phyloP scores from a whole-genome alignment of 2,329 filamentous ascomycete species.

The Xylariaceae sp. region DNA sequence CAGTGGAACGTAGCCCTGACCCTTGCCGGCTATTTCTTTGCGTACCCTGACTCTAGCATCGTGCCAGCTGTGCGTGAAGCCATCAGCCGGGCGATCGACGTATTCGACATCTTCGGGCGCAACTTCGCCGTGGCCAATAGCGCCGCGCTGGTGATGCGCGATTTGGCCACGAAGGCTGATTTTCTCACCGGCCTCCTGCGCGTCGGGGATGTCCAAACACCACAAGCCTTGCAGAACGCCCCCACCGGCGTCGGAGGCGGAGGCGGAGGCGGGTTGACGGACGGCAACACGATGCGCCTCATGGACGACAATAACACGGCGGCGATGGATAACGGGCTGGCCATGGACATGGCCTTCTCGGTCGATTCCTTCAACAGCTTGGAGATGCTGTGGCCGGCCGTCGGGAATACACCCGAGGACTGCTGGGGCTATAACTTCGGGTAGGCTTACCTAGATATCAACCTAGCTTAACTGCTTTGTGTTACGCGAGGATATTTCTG shows the following conservation, averaged over 20 bases:
- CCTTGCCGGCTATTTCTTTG: conserved; percentile 29
- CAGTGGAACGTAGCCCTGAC: conserved; percentile 44
- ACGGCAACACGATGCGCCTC: neutral
- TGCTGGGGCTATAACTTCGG: conserved; percentile 19
- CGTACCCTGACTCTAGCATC: conserved; percentile 22
- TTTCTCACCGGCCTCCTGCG: conserved; percentile 24
- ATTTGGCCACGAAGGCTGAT: conserved; percentile 27
- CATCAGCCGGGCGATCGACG: conserved; percentile 22
- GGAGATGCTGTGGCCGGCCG: conserved; percentile 28
- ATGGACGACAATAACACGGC: conserved; percentile 9
- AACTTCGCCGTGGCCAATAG: conserved; percentile 26
- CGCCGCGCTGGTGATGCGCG: conserved; percentile 28
- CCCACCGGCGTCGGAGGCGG: neutral
- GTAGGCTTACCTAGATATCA: too few species aligned
- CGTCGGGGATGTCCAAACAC: conserved; percentile 3
- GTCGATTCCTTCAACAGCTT: conserved; percentile 26
- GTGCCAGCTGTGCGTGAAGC: conserved; percentile 20
- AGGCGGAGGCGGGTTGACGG: neutral
- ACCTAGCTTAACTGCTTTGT: too few species aligned
- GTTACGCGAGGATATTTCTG: too few species aligned
- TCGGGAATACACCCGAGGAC: conserved; percentile 23
- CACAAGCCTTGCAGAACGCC: neutral
- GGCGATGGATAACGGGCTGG: conserved; percentile 14
- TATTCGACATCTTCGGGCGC: conserved; percentile 28
- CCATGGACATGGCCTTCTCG: conserved; percentile 29